phyloP scores from a whole-genome alignment of 2,329 filamentous ascomycete genomes.

The Chaetomiaceae sp. region DNA sequence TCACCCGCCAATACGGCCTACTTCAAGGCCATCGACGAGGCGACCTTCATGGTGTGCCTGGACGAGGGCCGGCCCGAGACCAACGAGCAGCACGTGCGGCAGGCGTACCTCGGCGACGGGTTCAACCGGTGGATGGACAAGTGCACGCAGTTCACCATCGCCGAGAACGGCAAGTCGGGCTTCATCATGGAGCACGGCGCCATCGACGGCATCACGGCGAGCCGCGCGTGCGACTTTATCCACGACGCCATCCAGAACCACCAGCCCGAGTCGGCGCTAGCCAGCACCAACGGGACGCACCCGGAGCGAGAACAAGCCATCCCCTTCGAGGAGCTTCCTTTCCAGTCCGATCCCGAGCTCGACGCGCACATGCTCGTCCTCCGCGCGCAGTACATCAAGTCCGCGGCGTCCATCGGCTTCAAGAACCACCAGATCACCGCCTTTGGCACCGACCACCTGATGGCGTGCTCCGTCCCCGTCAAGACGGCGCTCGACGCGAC shows the following conservation, averaged over 20 bases:
- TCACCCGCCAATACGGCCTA: constrained; percentile 17
- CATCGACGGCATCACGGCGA: constrained; percentile 21
- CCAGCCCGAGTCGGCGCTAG: not conserved
- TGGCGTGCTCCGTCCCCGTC: constrained; percentile 12
- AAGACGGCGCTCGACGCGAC: constrained; percentile 16
- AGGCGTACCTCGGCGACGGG: constrained; percentile 21
- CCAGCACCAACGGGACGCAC: not conserved
- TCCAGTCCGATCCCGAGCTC: not conserved
- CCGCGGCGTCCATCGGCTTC: not conserved
- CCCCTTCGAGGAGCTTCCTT: not conserved
- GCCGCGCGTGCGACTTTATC: not conserved
- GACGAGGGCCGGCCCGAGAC: constrained; percentile 22
- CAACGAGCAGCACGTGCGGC: constrained; percentile 10
- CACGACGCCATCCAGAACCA: not conserved
- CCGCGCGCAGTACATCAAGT: constrained; percentile 3
- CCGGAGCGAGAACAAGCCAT: not conserved
- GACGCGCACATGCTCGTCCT: constrained; percentile 19
- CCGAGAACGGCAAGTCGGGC: constrained; percentile 24
- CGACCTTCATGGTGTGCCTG: constrained; percentile 24
- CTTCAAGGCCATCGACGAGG: constrained; percentile 22
- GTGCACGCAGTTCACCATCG: constrained; percentile 22
- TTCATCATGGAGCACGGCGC: constrained; percentile 21
- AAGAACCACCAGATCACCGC: not conserved
- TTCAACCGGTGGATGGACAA: constrained; percentile 29
- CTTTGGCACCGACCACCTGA: constrained; percentile 14